Evolutionary conservation across 179 eudicot genomes (phyloP).

Genomic region (Spinacia oleracea): DNA sequence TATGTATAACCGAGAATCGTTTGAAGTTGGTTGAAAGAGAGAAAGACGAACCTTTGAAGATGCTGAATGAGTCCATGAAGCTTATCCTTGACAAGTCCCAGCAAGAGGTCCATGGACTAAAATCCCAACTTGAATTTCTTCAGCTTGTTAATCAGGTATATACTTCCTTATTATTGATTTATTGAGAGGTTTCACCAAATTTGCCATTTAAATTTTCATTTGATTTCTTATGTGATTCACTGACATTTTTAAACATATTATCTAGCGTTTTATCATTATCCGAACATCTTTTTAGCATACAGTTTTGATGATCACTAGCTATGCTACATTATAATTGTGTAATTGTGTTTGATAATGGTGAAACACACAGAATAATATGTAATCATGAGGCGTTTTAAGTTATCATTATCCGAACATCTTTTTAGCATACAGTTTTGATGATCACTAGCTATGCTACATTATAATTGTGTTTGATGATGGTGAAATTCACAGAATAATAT

Average conservation of each 20-base stretch:
- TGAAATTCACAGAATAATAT: neutral
- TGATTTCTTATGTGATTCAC: neutral
- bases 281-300: neutral
- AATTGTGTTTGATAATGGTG: neutral
- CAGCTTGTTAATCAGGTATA: slow-evolving; percentile 19
- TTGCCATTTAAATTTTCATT: neutral
- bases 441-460: neutral
- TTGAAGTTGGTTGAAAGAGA: neutral
- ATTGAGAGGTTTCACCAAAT: neutral
- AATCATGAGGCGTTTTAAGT: slow-evolving; percentile 6
- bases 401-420: neutral
- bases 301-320: neutral
- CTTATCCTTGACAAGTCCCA: neutral
- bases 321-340: neutral
- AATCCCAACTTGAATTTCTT: slow-evolving; percentile 13
- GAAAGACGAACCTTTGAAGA: neutral
- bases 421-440: neutral
- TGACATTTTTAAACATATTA: neutral
- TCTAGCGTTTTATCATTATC: no score
- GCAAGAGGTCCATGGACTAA: neutral
- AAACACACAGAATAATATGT: neutral
- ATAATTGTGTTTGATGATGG: neutral
- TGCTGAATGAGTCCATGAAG: neutral
- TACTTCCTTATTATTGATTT: no score
- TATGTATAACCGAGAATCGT: neutral